Conservation (phyloP, 2,329 filamentous ascomycete genomes). For the Neofusicoccum laricinum region DNA sequence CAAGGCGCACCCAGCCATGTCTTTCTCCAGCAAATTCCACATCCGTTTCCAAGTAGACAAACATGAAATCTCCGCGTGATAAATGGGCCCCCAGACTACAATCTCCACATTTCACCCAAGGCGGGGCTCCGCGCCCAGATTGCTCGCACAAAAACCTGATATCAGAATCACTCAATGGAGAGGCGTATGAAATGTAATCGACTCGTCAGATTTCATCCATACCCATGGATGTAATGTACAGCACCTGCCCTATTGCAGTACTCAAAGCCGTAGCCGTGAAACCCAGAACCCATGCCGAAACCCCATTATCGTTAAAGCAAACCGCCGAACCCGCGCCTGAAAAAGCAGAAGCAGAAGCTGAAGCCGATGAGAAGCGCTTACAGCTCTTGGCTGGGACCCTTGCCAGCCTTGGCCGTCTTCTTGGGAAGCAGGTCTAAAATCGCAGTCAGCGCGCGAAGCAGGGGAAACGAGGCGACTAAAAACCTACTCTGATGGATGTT, state of each 20-base stretch:
- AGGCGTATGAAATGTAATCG: slow-evolving; percentile 14
- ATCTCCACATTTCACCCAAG: background rate
- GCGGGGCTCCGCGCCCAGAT: background rate
- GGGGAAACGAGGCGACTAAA: slow-evolving; percentile 13
- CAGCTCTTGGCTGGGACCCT: slow-evolving; percentile 90
- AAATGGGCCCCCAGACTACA: background rate
- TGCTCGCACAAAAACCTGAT: background rate
- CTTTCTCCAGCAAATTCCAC: too few relatives aligned
- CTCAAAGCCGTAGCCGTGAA: slow-evolving; percentile 44
- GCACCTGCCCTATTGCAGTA: slow-evolving; percentile 41
- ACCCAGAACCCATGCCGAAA: slow-evolving; percentile 63
- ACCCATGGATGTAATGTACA: slow-evolving; percentile 62
- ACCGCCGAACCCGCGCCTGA: slow-evolving; percentile 50
- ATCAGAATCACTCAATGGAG: background rate
- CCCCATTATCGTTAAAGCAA: slow-evolving; percentile 77
- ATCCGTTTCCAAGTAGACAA: too few relatives aligned
- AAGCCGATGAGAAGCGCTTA: slow-evolving; percentile 50
- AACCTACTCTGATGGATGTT: slow-evolving; percentile 95
- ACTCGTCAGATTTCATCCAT: slow-evolving; percentile 45
- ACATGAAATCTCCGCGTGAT: too few relatives aligned
- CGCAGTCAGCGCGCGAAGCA: slow-evolving; percentile 39
- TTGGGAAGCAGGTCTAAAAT: slow-evolving; percentile 88
- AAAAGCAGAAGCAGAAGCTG: slow-evolving; percentile 32
- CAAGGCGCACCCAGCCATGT: too few relatives aligned
- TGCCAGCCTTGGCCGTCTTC: slow-evolving; percentile 96